Base-by-base conservation (phyloP, 495 filamentous ascomycete genomes). In the Haplographium delicatum region DNA sequence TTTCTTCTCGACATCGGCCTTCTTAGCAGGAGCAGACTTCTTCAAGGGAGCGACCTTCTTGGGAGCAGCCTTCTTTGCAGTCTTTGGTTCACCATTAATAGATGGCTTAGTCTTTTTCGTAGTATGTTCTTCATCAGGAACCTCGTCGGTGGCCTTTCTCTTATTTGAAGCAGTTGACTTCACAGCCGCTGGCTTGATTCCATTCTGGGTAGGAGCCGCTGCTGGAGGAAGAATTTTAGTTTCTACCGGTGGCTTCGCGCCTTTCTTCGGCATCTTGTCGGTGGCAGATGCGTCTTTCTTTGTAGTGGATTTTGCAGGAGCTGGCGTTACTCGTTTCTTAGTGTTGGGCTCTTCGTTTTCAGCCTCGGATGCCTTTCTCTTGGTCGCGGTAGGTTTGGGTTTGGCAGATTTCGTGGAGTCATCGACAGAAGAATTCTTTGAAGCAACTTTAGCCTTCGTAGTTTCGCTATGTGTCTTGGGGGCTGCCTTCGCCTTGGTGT, bases 381-480 rank as follows among this genome's bases (percentile, higher is more conserved):
- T 56, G 4, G 2, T 37, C 10, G 43, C 20, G 2, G 50, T 39
- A n/a, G 50, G 33, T n/a, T 35, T 35, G 6, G 5, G n/a, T 8
- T 11, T 5, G 4, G 35, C 35, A 7, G 35, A 4, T 4, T 18
- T 1, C 7, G 35, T 20, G 35, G 35, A 19, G 2, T 31, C 28
- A 31, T 6, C 22, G n/a, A 52, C 8, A 38, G 31, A 20, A 41
- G 53, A 1, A 10, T 44, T 23, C 50, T 43, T 39, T 18, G 35
- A 8, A 8, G 23, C 40, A 11, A n/a, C n/a, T n/a, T n/a, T n/a
- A n/a, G n/a, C n/a, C n/a, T n/a, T n/a, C n/a, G n/a, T n/a, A n/a
- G n/a, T n/a, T n/a, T n/a, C n/a, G n/a, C n/a, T 19, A 39, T 15
- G n/a, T 19, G 35, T 58, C 40, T 67, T 63, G 22, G 61, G 44